Evolutionary conservation across 2,329 filamentous ascomycete species (phyloP).

Genomic region (Monosporascus sp.): DNA sequence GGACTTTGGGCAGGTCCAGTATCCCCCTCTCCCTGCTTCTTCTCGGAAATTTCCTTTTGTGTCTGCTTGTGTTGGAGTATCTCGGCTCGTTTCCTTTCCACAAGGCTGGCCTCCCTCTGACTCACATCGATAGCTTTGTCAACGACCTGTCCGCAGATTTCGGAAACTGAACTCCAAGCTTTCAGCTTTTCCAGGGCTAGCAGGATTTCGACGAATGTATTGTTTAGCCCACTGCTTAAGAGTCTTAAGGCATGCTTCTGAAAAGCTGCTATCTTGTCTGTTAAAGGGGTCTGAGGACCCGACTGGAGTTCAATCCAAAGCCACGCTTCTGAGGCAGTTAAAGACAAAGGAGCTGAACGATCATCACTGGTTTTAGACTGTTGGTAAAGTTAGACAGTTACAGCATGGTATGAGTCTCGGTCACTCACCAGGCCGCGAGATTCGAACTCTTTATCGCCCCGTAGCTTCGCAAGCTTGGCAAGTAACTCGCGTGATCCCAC

Average conservation of each 20-base stretch:
- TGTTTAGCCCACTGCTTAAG: slow-evolving; percentile 13
- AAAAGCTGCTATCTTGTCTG: neutral
- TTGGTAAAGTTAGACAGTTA: neutral
- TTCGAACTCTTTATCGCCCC: slow-evolving; percentile 20
- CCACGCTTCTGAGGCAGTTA: slow-evolving; percentile 15
- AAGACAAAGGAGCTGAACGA: neutral
- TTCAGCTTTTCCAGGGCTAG: slow-evolving; percentile 7
- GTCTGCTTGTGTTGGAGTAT: neutral
- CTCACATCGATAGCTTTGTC: slow-evolving; percentile 14
- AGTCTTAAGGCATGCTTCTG: slow-evolving; percentile 10
- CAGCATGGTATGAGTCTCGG: neutral
- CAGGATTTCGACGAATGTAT: slow-evolving; percentile 13
- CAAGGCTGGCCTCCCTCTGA: slow-evolving; percentile 3
- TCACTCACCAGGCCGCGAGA: slow-evolving; percentile 10
- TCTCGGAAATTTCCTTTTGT: neutral
- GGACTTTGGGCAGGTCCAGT: neutral
- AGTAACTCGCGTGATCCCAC: slow-evolving; percentile 48
- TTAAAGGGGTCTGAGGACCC: slow-evolving; percentile 1
- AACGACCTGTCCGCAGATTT: slow-evolving; percentile 12
- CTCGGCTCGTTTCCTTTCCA: slow-evolving; percentile 2
- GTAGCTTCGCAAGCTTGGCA: slow-evolving; percentile 37
- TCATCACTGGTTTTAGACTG: neutral
- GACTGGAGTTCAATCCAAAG: slow-evolving; percentile 20
- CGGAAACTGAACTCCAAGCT: slow-evolving; percentile 15
- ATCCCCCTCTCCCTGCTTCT: neutral